Conservation (phyloP, 2,329 filamentous ascomycete species). For the Penicillium sp. region DNA sequence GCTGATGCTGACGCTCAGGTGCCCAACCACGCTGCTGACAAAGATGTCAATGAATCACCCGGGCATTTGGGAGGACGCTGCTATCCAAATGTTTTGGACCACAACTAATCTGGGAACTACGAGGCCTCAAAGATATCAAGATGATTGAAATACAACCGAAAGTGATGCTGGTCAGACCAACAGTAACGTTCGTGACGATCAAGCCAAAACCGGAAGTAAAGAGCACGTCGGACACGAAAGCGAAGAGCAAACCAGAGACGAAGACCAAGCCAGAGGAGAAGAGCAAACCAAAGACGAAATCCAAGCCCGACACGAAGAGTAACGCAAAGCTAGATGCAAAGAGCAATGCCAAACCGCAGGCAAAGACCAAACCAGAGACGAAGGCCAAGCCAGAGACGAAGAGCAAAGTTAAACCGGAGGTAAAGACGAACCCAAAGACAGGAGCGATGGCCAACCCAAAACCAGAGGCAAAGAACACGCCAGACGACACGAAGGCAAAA, state of each 20-base stretch:
- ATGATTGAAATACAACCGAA: background rate
- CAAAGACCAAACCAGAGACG: background rate
- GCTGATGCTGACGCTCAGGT: background rate
- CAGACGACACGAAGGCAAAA: too few relatives aligned
- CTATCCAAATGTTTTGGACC: background rate
- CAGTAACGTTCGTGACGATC: background rate
- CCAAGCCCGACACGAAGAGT: background rate
- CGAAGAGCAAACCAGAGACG: background rate
- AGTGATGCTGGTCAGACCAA: background rate
- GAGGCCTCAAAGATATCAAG: background rate
- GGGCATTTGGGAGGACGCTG: background rate
- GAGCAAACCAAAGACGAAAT: background rate
- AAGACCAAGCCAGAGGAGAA: background rate
- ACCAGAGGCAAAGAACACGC: too few relatives aligned
- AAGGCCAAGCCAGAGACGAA: background rate
- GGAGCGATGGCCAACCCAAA: background rate
- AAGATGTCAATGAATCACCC: background rate
- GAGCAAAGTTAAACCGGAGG: background rate
- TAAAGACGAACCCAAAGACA: background rate
- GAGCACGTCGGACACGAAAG: too few relatives aligned
- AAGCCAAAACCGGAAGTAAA: background rate
- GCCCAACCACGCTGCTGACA: background rate
- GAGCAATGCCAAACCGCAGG: background rate
- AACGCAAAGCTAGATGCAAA: too few relatives aligned
- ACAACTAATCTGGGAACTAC: too few relatives aligned